phyloP scores from a whole-genome alignment of 331 rosid genomes.

The Malus hybrid region DNA sequence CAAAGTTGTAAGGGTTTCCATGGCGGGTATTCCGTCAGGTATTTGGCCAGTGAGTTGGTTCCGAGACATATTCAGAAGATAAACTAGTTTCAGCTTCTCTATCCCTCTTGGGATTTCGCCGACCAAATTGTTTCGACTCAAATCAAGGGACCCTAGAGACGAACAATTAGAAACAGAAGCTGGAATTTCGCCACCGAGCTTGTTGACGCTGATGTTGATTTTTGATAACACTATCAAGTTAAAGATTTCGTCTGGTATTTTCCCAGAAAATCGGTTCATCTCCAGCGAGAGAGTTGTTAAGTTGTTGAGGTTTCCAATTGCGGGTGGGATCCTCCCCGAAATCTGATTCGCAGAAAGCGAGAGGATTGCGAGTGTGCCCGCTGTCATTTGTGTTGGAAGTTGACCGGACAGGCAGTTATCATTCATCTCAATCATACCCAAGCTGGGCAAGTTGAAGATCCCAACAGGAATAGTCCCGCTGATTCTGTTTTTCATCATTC shows the following conservation, averaged over 20 bases:
- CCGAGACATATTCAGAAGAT: slow-evolving; percentile 49
- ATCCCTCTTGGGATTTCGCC: slow-evolving; percentile 61
- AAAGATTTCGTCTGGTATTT: slow-evolving; percentile 47
- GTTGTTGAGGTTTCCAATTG: slow-evolving; percentile 34
- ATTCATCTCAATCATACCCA: slow-evolving; percentile 28
- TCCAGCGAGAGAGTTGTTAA: slow-evolving; percentile 45
- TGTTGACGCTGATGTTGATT: slow-evolving; percentile 60
- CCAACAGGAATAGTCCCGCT: slow-evolving; percentile 54
- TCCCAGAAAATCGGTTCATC: slow-evolving; percentile 41
- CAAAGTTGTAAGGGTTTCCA: slow-evolving; percentile 56
- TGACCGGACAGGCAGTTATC: slow-evolving; percentile 52
- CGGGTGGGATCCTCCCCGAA: slow-evolving; percentile 52
- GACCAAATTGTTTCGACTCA: slow-evolving; percentile 41
- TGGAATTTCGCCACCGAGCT: slow-evolving; percentile 52
- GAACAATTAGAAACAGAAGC: slow-evolving; percentile 25
- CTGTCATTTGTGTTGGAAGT: slow-evolving; percentile 45
- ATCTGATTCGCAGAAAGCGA: slow-evolving; percentile 41
- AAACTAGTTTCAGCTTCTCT: slow-evolving; percentile 21
- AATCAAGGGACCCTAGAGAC: slow-evolving; percentile 40
- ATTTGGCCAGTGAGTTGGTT: slow-evolving; percentile 47
- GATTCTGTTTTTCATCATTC: slow-evolving; percentile 46
- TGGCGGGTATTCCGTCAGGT: slow-evolving; percentile 46
- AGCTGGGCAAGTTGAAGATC: slow-evolving; percentile 42
- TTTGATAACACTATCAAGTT: slow-evolving; percentile 10
- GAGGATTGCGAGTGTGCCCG: slow-evolving; percentile 30